Evolutionary conservation across 371 early-diverging fungal genomes (phyloP), one percentile per base, ranked within the genome.

Genomic region (Saksenaea oblongispora): DNA sequence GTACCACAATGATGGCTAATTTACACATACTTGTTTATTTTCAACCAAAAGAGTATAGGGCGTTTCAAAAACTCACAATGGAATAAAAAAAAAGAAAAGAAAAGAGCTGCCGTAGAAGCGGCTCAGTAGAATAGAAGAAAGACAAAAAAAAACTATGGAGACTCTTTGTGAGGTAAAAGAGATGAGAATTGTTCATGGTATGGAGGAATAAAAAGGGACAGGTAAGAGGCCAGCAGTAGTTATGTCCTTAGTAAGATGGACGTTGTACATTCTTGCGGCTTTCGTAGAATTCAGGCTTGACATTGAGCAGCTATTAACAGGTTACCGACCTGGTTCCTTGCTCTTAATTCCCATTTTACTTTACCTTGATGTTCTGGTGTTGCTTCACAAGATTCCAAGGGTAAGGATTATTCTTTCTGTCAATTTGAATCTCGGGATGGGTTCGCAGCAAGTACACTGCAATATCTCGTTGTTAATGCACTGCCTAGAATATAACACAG

Each of bases 381-480:
- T 80, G 81, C 62, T 80, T 61, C 24, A 80, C 73, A 18, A 65
- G 72, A 42, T 71, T 62, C 81, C 81, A 80, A 60, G 81, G 81
- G 37, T 69, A 67, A 31, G 80, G 80, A 64, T 78, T 78, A 47
- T 78, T 78, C 64, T 76, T 74, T 35, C 71, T 70, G 59, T 80
- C 78, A 54, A 80, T 66, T n/a, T 73, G 67, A 34, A 80, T 76
- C 55, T 80, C 81, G 62, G 81, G 81, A 64, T 80, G 81, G 14
- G 75, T 80, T 54, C 64, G 66, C 41, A 80, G 65, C 59, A 80
- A 58, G 44, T 77, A 77, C 51, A 77, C 75, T 56, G 18, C 5
- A 54, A 42, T n/a, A n/a, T n/a, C n/a, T n/a, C n/a, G 10, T 35
- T 15, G 7, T 58, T 53, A 15, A 34, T 9, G n/a, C 26, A 11